Conservation (phyloP, 2,329 filamentous ascomycete species). For the Phyllosticta citriasiana region DNA sequence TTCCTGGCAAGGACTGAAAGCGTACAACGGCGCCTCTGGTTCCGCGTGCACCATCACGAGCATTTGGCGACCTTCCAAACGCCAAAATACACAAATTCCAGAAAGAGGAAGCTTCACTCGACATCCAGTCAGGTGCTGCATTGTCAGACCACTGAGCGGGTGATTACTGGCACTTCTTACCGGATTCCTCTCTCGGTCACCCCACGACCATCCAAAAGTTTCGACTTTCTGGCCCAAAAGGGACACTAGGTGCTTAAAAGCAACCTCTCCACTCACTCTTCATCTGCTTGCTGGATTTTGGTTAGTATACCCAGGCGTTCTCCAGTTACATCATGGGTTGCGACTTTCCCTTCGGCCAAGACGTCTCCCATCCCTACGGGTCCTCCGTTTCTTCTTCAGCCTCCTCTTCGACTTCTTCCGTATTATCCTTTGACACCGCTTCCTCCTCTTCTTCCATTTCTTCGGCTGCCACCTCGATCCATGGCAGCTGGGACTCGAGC, state of each 20-base stretch:
- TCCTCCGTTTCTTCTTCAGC: constrained; percentile 64
- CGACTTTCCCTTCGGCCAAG: constrained; percentile 19
- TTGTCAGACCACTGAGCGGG: constrained; percentile 25
- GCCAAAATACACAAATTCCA: background rate
- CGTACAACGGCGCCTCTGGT: background rate
- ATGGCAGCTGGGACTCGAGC: constrained; percentile 35
- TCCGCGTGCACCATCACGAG: constrained; percentile 5
- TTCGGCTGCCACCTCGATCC: constrained; percentile 55
- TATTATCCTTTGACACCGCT: constrained; percentile 60
- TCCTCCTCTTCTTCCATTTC: constrained; percentile 44
- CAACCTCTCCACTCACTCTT: constrained; percentile 12
- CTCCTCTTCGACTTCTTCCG: constrained; percentile 65
- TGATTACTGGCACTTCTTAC: constrained; percentile 30
- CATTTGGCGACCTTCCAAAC: constrained; percentile 6
- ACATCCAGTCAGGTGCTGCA: constrained; percentile 7
- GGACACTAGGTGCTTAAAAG: constrained; percentile 11
- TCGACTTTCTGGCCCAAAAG: constrained; percentile 11
- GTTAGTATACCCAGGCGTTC: constrained; percentile 11
- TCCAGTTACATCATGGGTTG: constrained; percentile 26
- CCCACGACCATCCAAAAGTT: constrained; percentile 21
- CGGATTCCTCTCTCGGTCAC: constrained; percentile 29
- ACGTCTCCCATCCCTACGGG: constrained; percentile 48
- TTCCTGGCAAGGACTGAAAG: constrained; percentile 10
- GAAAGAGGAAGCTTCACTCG: background rate
- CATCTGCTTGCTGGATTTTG: constrained; percentile 8